phyloP scores from a whole-genome alignment of 1,284 basidiomycete species.

The Leccinum insolens region DNA sequence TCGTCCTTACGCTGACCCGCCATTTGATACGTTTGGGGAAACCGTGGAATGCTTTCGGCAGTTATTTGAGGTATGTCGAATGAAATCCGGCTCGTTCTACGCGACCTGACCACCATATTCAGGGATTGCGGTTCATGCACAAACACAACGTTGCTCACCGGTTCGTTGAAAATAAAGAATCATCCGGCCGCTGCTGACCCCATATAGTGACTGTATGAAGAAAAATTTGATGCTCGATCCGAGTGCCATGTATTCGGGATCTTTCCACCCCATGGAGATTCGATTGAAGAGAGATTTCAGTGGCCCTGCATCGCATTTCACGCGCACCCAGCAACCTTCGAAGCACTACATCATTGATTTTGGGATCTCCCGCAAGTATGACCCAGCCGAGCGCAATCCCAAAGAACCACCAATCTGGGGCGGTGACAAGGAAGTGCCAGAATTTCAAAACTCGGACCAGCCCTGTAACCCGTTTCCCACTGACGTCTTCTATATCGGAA shows the following conservation, averaged over 20 bases:
- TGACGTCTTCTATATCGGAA: constrained; percentile 41
- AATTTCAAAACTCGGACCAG: constrained; percentile 20
- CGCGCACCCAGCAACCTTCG: not conserved
- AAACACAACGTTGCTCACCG: constrained; percentile 3
- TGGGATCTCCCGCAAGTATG: not conserved
- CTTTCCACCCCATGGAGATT: not conserved
- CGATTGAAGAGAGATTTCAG: not conserved
- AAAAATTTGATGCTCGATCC: not conserved
- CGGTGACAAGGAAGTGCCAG: constrained; percentile 28
- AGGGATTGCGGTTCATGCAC: constrained; percentile 14
- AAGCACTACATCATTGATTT: not conserved
- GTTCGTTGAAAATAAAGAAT: not conserved
- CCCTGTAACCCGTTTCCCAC: constrained; percentile 37
- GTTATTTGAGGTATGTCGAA: constrained; percentile 17
- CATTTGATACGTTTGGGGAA: constrained; percentile 22
- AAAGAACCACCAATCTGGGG: constrained; percentile 14
- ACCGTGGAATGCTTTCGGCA: constrained; percentile 20
- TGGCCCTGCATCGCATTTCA: not conserved
- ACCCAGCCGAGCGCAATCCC: not conserved
- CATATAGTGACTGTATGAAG: not conserved
- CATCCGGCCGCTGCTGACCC: not conserved
- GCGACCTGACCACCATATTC: constrained; percentile 11
- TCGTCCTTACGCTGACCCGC: constrained; percentile 6
- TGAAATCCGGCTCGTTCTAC: not conserved
- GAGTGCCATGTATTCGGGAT: not conserved